Conservation (phyloP, 352 stramenopile genomes). For the Plasmopara viticola region DNA sequence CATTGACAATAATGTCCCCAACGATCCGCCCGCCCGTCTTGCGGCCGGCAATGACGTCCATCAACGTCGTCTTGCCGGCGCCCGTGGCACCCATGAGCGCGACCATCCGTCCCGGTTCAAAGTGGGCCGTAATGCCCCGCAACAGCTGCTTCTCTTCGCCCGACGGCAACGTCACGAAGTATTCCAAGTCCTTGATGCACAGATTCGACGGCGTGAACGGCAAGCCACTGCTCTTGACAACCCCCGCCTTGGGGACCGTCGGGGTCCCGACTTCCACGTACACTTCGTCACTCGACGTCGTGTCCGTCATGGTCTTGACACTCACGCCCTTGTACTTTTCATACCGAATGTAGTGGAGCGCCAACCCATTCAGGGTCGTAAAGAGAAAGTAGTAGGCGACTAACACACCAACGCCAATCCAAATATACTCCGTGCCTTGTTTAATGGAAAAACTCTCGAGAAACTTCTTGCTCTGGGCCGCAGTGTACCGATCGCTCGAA, state of each 20-base stretch:
- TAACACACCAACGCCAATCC: slow-evolving; percentile 39
- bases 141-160: slow-evolving; percentile 42
- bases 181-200: slow-evolving; percentile 41
- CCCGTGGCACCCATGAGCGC: slow-evolving; percentile 63
- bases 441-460: slow-evolving; percentile 34
- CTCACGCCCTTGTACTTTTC: slow-evolving; percentile 35
- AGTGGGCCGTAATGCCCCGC: slow-evolving; percentile 36
- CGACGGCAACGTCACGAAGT: slow-evolving; percentile 47
- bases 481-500: slow-evolving; percentile 25
- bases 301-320: slow-evolving; percentile 28
- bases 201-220: slow-evolving; percentile 36
- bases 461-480: slow-evolving; percentile 3
- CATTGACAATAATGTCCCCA: slow-evolving; percentile 89
- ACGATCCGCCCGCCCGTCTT: slow-evolving; percentile 66
- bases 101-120: slow-evolving; percentile 51
- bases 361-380: slow-evolving; percentile 36
- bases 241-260: neutral
- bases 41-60: slow-evolving; percentile 66
- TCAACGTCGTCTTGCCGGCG: slow-evolving; percentile 34
- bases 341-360: slow-evolving; percentile 48
- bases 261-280: slow-evolving; percentile 35
- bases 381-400: slow-evolving; percentile 53
- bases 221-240: slow-evolving; percentile 16
- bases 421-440: slow-evolving; percentile 39
- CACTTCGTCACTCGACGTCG: slow-evolving; percentile 21